Percentiles rank a stretch among this genome's conserved stretches.
These are phyloP conservation scores for Penicillium crustosum DNA, from an alignment of 2,329 filamentous ascomycete genomes.

Conservation along the genomic window DNA sequence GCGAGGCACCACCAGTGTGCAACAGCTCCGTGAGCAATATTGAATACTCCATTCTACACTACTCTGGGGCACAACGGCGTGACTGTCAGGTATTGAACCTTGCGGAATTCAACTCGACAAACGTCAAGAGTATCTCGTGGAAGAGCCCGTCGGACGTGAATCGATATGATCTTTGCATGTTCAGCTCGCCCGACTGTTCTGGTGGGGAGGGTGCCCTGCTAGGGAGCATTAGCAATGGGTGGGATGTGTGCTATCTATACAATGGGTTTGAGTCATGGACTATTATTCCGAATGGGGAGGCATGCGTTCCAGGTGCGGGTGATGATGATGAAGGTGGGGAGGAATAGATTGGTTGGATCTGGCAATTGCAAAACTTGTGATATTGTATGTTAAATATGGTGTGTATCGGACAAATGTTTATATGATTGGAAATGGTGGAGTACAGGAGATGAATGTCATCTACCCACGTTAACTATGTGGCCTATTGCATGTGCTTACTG, in stretches of 20 bases:
- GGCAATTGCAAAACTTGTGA: neutral
- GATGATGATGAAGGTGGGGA: too few species aligned
- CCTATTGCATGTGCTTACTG: neutral
- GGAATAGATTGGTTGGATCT: neutral
- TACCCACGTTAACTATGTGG: neutral
- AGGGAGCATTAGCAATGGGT: slow-evolving; percentile 21
- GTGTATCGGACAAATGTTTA: neutral
- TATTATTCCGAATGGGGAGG: slow-evolving; percentile 20
- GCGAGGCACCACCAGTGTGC: slow-evolving; percentile 31
- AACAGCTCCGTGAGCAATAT: slow-evolving; percentile 20
- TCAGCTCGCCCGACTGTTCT: slow-evolving; percentile 14
- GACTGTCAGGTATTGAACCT: slow-evolving; percentile 14
- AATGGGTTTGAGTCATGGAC: slow-evolving; percentile 22
- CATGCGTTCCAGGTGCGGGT: slow-evolving; percentile 3
- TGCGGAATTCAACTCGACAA: slow-evolving; percentile 9
- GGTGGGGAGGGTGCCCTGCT: slow-evolving; percentile 3
- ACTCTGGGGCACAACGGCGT: slow-evolving; percentile 11
- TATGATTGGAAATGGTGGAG: too few species aligned
- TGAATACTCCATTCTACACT: slow-evolving; percentile 22
- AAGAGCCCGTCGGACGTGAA: slow-evolving; percentile 21
- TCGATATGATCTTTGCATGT: slow-evolving; percentile 27
- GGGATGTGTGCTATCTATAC: slow-evolving; percentile 29
- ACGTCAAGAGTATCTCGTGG: slow-evolving; percentile 28
- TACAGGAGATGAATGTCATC: neutral
- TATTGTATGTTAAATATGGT: neutral